Conservation (phyloP, 208 protist genomes). For the Acanthamoeba rhysodes region DNA sequence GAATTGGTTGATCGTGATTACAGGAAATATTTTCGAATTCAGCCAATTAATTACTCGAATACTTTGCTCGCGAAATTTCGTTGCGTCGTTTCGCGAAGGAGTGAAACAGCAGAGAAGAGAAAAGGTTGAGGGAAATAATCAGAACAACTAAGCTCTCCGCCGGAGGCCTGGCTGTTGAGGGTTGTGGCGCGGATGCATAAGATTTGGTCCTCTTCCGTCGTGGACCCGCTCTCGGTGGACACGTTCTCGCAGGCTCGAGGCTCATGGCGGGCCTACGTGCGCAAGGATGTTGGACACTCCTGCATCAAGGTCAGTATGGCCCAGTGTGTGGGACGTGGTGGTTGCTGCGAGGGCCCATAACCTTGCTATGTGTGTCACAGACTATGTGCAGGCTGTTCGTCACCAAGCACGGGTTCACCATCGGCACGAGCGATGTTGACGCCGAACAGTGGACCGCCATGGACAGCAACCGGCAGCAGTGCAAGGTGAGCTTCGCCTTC, state of each 20-base stretch:
- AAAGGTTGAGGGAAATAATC: background rate
- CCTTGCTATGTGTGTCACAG: background rate
- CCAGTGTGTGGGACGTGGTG: background rate
- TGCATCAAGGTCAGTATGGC: background rate
- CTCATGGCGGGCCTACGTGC: background rate
- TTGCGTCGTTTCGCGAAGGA: background rate
- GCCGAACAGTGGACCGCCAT: background rate
- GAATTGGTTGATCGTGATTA: no score
- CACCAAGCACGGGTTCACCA: conserved; percentile 37
- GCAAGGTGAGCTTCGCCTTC: background rate
- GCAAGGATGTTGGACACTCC: conserved; percentile 3
- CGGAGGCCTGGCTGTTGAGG: no score
- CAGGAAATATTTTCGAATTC: no score
- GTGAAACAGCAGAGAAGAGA: background rate
- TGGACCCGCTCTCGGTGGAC: background rate
- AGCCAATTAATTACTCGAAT: background rate
- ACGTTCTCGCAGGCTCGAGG: background rate
- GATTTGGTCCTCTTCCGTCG: background rate
- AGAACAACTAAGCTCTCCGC: no score
- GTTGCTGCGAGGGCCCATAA: background rate
- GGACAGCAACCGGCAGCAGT: background rate
- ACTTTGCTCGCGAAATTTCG: background rate
- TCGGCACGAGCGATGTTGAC: background rate
- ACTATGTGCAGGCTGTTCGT: background rate
- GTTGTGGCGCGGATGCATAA: background rate